Percentiles rank a stretch among this genome's conserved stretches.
Evolutionary conservation across 768 basidiomycete species (phyloP).

Genomic region (Leccinum fibrillosum): DNA sequence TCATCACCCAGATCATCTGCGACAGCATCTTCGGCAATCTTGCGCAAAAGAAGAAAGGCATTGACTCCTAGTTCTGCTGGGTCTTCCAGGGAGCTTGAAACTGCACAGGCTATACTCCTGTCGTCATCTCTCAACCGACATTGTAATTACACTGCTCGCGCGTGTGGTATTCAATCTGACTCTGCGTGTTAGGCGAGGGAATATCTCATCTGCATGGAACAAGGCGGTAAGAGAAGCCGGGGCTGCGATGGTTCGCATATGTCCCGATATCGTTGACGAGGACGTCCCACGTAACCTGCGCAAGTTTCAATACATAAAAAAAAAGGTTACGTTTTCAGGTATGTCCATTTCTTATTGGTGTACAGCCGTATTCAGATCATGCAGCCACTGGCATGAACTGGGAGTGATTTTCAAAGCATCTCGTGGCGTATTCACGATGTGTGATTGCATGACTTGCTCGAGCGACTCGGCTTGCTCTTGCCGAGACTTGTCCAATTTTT

Average conservation of each 20-base stretch:
- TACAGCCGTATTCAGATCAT: slow-evolving; percentile 6
- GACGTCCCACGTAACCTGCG: slow-evolving; percentile 41
- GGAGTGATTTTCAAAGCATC: slow-evolving; percentile 23
- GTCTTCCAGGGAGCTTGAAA: slow-evolving; percentile 7
- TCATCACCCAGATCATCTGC: slow-evolving; percentile 9
- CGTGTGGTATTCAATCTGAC: neutral
- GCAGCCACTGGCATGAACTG: slow-evolving; percentile 19
- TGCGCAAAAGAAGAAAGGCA: slow-evolving; percentile 2
- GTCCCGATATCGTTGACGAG: slow-evolving; percentile 32
- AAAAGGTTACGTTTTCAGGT: slow-evolving; percentile 49
- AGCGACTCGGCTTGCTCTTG: slow-evolving; percentile 42
- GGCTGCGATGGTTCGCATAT: slow-evolving; percentile 34
- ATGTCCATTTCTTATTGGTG: slow-evolving; percentile 1
- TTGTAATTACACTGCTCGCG: slow-evolving; percentile 11
- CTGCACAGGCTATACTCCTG: slow-evolving; percentile 1
- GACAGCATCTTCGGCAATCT: neutral
- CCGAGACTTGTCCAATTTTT: slow-evolving; percentile 42
- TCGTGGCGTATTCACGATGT: slow-evolving; percentile 38
- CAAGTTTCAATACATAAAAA: slow-evolving; percentile 52
- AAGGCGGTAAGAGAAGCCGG: slow-evolving; percentile 19
- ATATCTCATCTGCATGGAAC: slow-evolving; percentile 31
- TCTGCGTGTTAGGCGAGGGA: slow-evolving; percentile 17
- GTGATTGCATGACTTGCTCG: slow-evolving; percentile 41
- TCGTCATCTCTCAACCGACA: slow-evolving; percentile 21
- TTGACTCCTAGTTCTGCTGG: slow-evolving; percentile 13